Conservation (phyloP, 2,329 filamentous ascomycete genomes). For the Sclerotinia sclerotiorum region DNA sequence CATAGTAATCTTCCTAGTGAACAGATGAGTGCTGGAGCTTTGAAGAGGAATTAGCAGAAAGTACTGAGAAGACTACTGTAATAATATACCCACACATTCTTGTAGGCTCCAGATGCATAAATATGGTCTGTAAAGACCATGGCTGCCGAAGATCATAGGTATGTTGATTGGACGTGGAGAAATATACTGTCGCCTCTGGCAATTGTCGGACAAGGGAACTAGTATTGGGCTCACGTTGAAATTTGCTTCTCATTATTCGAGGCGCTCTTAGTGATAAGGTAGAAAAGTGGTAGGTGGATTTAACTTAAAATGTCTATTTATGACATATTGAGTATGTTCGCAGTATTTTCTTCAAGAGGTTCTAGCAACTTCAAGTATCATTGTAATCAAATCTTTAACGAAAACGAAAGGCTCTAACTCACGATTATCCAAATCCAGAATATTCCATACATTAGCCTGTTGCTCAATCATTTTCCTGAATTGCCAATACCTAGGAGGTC, state of each 20-base stretch:
- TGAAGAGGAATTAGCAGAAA: neutral
- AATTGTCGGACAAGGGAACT: too few relatives aligned
- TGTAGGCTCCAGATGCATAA: neutral
- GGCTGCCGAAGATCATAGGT: neutral
- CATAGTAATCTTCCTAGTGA: neutral
- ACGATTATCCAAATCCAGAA: neutral
- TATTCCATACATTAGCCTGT: neutral
- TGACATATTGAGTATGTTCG: neutral
- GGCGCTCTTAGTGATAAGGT: neutral
- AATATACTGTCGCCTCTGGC: neutral
- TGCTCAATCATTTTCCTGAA: too few relatives aligned
- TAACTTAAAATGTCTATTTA: neutral
- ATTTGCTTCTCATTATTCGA: neutral
- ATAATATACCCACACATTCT: neutral
- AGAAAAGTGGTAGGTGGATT: neutral
- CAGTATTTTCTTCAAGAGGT: neutral
- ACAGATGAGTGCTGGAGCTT: neutral
- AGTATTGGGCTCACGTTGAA: neutral
- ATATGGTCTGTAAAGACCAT: neutral
- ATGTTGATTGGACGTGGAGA: neutral
- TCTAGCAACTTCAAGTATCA: neutral
- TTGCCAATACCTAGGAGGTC: neutral
- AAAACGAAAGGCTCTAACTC: neutral
- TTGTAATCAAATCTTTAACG: neutral
- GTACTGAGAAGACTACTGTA: neutral